Base-by-base conservation (phyloP, 768 basidiomycete species). In the Cubamyces sp. region DNA sequence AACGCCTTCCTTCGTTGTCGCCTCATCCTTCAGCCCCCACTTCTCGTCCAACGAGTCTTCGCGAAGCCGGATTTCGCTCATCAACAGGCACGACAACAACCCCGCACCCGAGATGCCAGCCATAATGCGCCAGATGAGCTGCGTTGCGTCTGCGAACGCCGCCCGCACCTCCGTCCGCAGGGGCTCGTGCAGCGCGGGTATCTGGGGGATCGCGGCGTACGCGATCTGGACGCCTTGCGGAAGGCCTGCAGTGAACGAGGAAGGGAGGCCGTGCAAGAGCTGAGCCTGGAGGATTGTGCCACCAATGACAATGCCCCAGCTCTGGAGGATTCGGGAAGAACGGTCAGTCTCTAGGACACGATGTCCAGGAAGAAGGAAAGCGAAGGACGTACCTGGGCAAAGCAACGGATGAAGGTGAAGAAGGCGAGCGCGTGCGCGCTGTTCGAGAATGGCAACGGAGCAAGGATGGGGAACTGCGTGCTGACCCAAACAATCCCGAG, bases 61-160 rank as follows among this genome's bases (percentile, higher is more conserved):
- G 43, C 62, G 49, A 48, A 69, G 62, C 45, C 61, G 57, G 25
- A 67, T 57, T 57, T 69, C 66, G 45, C 65, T 62, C 78, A 81
- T 75, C 2, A 77, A 23, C 8, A 78, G 61, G 18, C 69, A 65
- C 18, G 66, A 51, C 12, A 80, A 28, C 3, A 81, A 49, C 1
- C 80, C 81, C 1, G 75, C 28, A 5, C 71, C 78, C 7, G 69
- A 60, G n/a, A 84, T 70, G 3, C 75, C 82, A 18, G 74, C 64
- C 73, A 82, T 71, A 4, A 78, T 74, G 34, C 72, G 66, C 83
- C 82, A 85, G 23, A 82, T 58, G 0, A 73, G 69, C 0, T 46
- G 42, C 49, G 83, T 65, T 54, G 77, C 76, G 2, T 68, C 69
- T 1, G 77, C 74, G 58, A 83, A 83, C 21, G 79, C 81, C 7